These are phyloP conservation scores for Pinus albicaulis DNA, from an alignment of 75 land plant species.

Conservation along the genomic window DNA sequence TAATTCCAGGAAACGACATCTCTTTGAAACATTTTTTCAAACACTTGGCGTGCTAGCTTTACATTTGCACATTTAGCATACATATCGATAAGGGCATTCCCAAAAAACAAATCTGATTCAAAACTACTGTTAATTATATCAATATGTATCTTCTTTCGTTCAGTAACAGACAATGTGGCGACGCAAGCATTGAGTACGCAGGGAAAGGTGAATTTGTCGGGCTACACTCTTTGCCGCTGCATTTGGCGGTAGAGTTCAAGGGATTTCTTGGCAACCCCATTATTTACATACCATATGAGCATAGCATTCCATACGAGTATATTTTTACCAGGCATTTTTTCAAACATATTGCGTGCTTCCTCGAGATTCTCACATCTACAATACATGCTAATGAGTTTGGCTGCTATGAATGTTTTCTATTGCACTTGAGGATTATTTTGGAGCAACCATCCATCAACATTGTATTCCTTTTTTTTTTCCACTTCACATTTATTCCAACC, in stretches of 20 bases:
- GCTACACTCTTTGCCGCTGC: conserved; percentile 33
- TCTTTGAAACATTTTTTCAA: conserved; percentile 1
- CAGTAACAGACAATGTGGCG: too few species aligned
- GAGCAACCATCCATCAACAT: too few species aligned
- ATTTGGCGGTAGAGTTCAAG: conserved; percentile 36
- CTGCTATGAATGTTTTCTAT: conserved; percentile 6
- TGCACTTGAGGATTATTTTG: too few species aligned
- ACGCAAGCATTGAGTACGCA: conserved; percentile 53
- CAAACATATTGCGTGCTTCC: conserved; percentile 33
- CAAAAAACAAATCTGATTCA: background rate
- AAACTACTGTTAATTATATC: background rate
- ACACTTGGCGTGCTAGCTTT: conserved; percentile 11
- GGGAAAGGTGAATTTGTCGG: conserved; percentile 32
- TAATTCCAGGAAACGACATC: conserved; percentile 20
- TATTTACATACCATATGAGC: conserved; percentile 43
- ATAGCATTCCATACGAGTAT: conserved; percentile 43
- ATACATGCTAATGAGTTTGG: conserved; percentile 19
- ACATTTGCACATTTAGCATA: conserved; percentile 21
- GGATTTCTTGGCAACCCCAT: conserved; percentile 26
- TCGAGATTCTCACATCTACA: conserved; percentile 33
- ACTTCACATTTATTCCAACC: too few species aligned
- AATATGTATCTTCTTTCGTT: background rate
- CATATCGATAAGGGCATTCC: conserved; percentile 17
- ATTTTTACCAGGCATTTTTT: conserved; percentile 26
- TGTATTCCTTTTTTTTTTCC: too few species aligned